A percentile compares a stretch with the other conserved stretches of the same genome.
phyloP scores from a whole-genome alignment of 73 alveolate species.

The Durusdinium trenchii region DNA sequence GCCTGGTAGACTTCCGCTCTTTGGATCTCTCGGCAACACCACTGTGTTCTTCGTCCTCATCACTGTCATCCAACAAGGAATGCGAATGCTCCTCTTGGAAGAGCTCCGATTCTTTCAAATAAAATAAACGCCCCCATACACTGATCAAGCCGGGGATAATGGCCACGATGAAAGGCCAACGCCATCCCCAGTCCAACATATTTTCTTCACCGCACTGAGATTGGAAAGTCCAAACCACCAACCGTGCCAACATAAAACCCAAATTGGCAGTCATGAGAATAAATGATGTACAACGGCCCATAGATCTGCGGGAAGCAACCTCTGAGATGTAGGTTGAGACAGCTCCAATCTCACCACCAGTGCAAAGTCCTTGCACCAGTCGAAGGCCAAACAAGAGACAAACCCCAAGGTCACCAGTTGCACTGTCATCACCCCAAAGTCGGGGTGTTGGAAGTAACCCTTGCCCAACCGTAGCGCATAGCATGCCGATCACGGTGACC shows the following conservation, averaged over 20 bases:
- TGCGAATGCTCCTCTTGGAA: conserved; percentile 34
- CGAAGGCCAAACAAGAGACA: conserved; percentile 7
- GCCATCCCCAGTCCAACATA: conserved; percentile 81
- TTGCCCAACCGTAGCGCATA: conserved; percentile 59
- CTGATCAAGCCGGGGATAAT: conserved; percentile 43
- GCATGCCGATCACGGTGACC: conserved; percentile 57
- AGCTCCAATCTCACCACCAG: conserved; percentile 79
- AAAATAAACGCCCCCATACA: background rate
- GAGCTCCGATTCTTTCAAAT: conserved; percentile 12
- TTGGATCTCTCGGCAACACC: background rate
- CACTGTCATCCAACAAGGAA: background rate
- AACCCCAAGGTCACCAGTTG: background rate
- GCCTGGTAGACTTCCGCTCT: conserved; percentile 10
- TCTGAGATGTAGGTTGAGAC: conserved; percentile 46
- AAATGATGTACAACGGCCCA: conserved; percentile 45
- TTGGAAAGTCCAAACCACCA: conserved; percentile 21
- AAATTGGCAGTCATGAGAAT: conserved; percentile 54
- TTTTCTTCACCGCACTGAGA: background rate
- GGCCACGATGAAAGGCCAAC: conserved; percentile 61
- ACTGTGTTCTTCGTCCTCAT: background rate
- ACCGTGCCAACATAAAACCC: conserved; percentile 56
- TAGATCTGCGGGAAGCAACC: conserved; percentile 10
- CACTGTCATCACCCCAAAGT: conserved; percentile 8
- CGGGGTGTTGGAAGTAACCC: conserved; percentile 76
- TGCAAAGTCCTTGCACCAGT: conserved; percentile 68